Evolutionary conservation across 768 basidiomycete species (phyloP), one percentile per base, ranked within the genome.

Genomic region (Trametes punicea): DNA sequence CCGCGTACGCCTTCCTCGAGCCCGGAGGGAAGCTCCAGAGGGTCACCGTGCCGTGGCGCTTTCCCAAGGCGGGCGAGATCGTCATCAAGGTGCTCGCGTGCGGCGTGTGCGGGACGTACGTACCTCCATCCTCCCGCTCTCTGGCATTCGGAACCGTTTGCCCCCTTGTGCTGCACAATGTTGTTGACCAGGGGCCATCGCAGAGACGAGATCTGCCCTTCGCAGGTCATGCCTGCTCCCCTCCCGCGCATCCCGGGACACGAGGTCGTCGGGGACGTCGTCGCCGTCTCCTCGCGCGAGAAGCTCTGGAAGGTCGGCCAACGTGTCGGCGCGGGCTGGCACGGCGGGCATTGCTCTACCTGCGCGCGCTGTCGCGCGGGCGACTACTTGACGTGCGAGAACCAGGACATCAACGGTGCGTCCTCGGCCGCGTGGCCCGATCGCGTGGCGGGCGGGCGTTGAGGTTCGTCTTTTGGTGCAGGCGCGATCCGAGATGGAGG

Each of bases 281-380:
- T 61, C 16, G 64, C 64, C 0, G 62, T 67, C 13, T 48, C 53
- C 0, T 29, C 54, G 8, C 58, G 57, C 48, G 63, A 67, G 41
- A 33, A 11, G 16, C 20, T 51, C 21, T 69, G 63, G 64, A 53
- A 50, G 33, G 46, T 65, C 46, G 69, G 70, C 44, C 60, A 66
- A 40, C 65, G 64, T 13, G 67, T 70, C 40, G 70, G 70, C 23
- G 62, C 61, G 2, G 70, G 67, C 31, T 71, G 69, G 69, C 65
- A 63, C 46, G 69, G 66, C 26, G 62, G 67, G 0, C 65, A 67
- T 54, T 69, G 66, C 55, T 27, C 47, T 25, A 53, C 60, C 4
- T 71, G 70, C 56, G 26, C 41, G 9, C 49, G 56, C 4, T 71
- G 70, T 47, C 60, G 65, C 20, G 58, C 56, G 23, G 69, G 69